A percentile compares a stretch with the other conserved stretches of the same genome.
These are phyloP conservation scores for Begonia peltatifolia DNA, from an alignment of 306 rosid species.

Conservation along the genomic window DNA sequence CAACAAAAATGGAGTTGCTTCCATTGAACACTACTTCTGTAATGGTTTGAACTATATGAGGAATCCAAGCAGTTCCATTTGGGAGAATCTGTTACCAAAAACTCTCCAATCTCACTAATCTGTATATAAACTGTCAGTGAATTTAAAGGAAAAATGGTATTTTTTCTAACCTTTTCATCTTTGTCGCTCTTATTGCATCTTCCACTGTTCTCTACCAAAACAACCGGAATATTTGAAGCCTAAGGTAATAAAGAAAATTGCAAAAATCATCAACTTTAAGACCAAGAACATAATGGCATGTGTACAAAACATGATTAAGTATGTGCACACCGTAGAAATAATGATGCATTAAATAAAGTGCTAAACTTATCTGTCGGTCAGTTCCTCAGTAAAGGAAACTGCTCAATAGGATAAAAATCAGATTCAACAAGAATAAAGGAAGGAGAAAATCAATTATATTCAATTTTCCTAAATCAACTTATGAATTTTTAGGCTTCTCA, in stretches of 20 bases:
- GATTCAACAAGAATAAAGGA: too few relatives aligned
- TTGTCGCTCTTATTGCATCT: constrained; percentile 73
- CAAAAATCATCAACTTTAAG: neutral
- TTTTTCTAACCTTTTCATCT: constrained; percentile 63
- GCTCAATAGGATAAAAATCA: too few relatives aligned
- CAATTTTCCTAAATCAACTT: too few relatives aligned
- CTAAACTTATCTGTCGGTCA: too few relatives aligned
- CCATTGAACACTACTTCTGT: constrained; percentile 48
- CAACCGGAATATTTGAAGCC: constrained; percentile 60
- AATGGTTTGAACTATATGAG: constrained; percentile 60
- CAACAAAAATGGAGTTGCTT: constrained; percentile 50
- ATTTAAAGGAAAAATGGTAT: constrained; percentile 2
- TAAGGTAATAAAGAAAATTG: constrained; percentile 11
- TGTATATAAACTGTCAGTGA: neutral
- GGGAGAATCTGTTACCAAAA: constrained; percentile 67
- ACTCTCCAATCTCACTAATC: neutral
- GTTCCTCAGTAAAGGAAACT: too few relatives aligned
- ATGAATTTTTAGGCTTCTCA: too few relatives aligned
- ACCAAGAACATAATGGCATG: too few relatives aligned
- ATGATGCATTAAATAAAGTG: too few relatives aligned
- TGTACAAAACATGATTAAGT: too few relatives aligned
- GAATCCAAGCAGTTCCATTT: constrained; percentile 79
- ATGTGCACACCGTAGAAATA: too few relatives aligned
- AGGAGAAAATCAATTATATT: too few relatives aligned
- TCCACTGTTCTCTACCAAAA: constrained; percentile 91